Conservation (phyloP, 2,329 filamentous ascomycete genomes). For the Orbilia oligospora region DNA sequence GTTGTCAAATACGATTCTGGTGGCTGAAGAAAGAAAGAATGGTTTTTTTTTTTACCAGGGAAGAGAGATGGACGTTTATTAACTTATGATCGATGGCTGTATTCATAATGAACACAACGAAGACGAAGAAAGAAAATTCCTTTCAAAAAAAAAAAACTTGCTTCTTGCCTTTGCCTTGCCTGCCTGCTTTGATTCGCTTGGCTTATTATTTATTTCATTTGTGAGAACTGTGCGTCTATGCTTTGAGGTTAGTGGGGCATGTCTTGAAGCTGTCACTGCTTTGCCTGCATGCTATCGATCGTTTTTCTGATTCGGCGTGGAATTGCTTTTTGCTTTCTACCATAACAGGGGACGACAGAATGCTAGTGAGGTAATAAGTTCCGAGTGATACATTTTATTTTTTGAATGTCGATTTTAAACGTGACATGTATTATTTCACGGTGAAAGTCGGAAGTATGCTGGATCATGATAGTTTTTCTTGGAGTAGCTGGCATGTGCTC, state of each 20-base stretch:
- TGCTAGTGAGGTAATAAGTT: background rate
- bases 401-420: background rate
- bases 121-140: slow-evolving; percentile 34
- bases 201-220: slow-evolving; percentile 21
- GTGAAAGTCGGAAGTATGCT: background rate
- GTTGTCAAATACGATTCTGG: slow-evolving; percentile 4
- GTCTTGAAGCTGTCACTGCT: background rate
- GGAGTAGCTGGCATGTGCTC: slow-evolving; percentile 31
- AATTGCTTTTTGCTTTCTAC: too few species aligned
- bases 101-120: slow-evolving; percentile 45
- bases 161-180: background rate
- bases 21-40: slow-evolving; percentile 10
- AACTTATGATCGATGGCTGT: slow-evolving; percentile 28
- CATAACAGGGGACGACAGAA: background rate
- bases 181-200: background rate
- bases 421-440: background rate
- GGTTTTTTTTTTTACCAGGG: slow-evolving; percentile 9
- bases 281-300: slow-evolving; percentile 4
- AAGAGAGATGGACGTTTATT: slow-evolving; percentile 40
- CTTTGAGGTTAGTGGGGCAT: slow-evolving; percentile 1
- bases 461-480: slow-evolving; percentile 6
- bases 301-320: background rate
- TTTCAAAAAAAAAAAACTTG: slow-evolving; percentile 27
- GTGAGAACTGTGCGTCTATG: background rate
- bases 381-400: background rate